Base-by-base conservation (phyloP, 2,329 filamentous ascomycete species). In the Hymenotorrendiella dingleyae region DNA sequence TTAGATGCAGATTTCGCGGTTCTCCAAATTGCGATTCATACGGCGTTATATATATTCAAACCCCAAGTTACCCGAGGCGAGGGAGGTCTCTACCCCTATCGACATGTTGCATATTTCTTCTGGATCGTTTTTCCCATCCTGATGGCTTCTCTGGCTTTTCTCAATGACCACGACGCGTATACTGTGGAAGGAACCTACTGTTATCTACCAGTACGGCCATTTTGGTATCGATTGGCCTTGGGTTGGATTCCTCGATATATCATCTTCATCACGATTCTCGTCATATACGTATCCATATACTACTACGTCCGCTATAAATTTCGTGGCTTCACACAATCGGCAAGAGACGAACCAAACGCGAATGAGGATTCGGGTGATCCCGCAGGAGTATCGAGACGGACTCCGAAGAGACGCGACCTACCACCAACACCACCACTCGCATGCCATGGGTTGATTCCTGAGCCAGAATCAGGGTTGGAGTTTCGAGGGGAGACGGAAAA, bases 181-280 rank as follows among this genome's bases (percentile, higher is more conserved):
- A 65, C 74, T 33, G 76, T 80, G 17, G 72, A 77, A 36, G 82
- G 80, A 2, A 74, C 79, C 16, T 84, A 80, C 54, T 91, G 86
- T 61, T 82, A 82, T 48, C 67, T 90, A 3, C 82, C 84, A 0
- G 67, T 76, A 12, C 69, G 74, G 3, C 80, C 82, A 0, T 71
- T 72, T 47, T 90, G 85, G 86, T 82, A 82, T 49, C 72, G 80
- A 32, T 66, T 82, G 12, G 78, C 74, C 0, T 67, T 90, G 2
- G 75, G 76, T 44, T 91, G 86, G 85, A 71, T 85, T 6, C 86
- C 85, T 26, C 73, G 85, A 37, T 88, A 88, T 50, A 52, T 85
- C 26, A 80, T 88, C 39, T 77, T 84, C 50, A 56, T 73, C 7
- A 66, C 73, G 20, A 83, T 90, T 49, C 64, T 86, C 24, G 61